These are phyloP conservation scores for Tremellales sp. DNA, from an alignment of 1,284 basidiomycete species.

Conservation along the genomic window DNA sequence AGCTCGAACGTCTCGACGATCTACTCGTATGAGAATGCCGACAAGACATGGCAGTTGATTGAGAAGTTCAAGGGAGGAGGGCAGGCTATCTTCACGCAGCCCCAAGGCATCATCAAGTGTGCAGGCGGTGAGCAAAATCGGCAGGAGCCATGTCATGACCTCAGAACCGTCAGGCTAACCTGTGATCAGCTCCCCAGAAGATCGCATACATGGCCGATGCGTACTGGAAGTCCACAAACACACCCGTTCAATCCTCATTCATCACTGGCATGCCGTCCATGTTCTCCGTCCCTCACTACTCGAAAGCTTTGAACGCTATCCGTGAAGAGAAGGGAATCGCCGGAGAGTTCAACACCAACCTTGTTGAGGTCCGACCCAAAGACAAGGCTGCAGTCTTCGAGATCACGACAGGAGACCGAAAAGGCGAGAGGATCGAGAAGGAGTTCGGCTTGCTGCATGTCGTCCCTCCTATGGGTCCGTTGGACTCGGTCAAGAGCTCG, in stretches of 20 bases:
- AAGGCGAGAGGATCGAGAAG: conserved; percentile 59
- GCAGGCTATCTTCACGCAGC: conserved; percentile 88
- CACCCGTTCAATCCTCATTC: conserved; percentile 67
- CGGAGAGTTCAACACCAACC: conserved; percentile 77
- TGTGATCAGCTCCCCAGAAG: conserved; percentile 71
- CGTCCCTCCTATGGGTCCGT: conserved; percentile 85
- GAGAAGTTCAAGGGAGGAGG: conserved; percentile 68
- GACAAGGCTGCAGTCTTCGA: conserved; percentile 81
- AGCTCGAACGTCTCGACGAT: conserved; percentile 85
- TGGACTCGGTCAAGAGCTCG: conserved; percentile 72
- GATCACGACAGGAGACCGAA: conserved; percentile 56
- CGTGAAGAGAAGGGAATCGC: conserved; percentile 74
- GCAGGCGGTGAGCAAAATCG: conserved; percentile 60
- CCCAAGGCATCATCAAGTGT: conserved; percentile 90
- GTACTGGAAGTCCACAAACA: conserved; percentile 49
- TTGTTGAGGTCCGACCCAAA: conserved; percentile 65
- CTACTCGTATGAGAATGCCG: conserved; percentile 81
- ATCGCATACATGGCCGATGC: conserved; percentile 85
- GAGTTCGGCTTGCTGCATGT: conserved; percentile 85
- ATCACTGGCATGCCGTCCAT: conserved; percentile 89
- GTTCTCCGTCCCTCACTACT: conserved; percentile 83
- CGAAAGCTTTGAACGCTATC: conserved; percentile 73
- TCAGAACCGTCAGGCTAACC: not conserved
- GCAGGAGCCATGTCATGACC: not conserved
- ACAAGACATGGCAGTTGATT: conserved; percentile 80